A percentile compares a stretch with the other conserved stretches of the same genome.
Evolutionary conservation across 2,329 filamentous ascomycete genomes (phyloP).

Genomic region (Paracoccidioides lutzii): DNA sequence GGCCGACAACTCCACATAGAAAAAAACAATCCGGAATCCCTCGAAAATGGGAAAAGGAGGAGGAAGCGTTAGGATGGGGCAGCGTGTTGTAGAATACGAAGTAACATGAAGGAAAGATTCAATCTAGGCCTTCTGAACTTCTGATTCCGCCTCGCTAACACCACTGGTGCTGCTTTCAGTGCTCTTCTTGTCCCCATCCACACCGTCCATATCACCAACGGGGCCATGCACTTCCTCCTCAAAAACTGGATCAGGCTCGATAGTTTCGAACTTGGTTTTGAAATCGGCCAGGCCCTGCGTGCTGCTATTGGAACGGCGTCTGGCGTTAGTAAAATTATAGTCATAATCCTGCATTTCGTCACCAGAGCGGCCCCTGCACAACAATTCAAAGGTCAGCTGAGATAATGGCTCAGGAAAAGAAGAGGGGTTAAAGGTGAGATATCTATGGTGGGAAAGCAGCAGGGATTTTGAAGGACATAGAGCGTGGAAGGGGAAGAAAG

Average conservation of each 20-base stretch:
- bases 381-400: background rate
- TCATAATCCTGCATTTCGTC: constrained; percentile 73
- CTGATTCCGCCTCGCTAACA: constrained; percentile 3
- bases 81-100: no score
- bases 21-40: no score
- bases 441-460: background rate
- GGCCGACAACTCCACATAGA: no score
- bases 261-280: constrained; percentile 92
- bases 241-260: constrained; percentile 82
- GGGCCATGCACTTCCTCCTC: constrained; percentile 73
- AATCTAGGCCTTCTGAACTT: constrained; percentile 3
- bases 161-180: constrained; percentile 1
- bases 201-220: constrained; percentile 40
- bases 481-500: no score
- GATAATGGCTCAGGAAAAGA: background rate
- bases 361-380: constrained; percentile 61
- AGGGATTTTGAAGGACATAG: no score
- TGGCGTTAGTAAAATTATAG: constrained; percentile 73
- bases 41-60: background rate
- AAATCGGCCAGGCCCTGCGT: constrained; percentile 61
- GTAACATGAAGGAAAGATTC: no score
- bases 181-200: constrained; percentile 14
- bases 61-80: background rate
- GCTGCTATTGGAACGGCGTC: constrained; percentile 87
- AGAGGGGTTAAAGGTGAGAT: background rate